These are phyloP conservation scores for Suhomyces sp. DNA, from an alignment of 805 yeast species.

Conservation along the genomic window DNA sequence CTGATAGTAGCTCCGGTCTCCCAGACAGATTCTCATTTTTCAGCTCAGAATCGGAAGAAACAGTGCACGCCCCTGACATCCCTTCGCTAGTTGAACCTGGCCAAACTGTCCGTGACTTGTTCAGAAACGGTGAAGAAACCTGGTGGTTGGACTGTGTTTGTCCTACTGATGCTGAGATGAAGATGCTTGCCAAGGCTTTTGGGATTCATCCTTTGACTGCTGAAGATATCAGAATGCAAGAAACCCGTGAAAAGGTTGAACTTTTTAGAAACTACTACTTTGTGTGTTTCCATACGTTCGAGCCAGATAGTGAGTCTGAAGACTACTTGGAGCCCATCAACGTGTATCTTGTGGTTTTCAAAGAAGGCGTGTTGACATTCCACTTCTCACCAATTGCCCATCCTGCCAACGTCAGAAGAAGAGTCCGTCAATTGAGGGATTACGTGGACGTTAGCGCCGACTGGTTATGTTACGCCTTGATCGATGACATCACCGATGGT, in stretches of 20 bases:
- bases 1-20: slow-evolving; percentile 24
- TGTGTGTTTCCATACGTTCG: slow-evolving; percentile 96
- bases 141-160: slow-evolving; percentile 80
- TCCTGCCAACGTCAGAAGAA: slow-evolving; percentile 27
- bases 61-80: slow-evolving; percentile 26
- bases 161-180: slow-evolving; percentile 95
- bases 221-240: slow-evolving; percentile 95
- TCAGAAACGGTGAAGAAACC: slow-evolving; percentile 25
- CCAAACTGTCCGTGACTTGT: slow-evolving; percentile 20
- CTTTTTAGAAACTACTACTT: slow-evolving; percentile 85
- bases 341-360: slow-evolving; percentile 26
- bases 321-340: slow-evolving; percentile 32
- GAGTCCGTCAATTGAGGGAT: slow-evolving; percentile 29
- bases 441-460: slow-evolving; percentile 30
- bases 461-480: slow-evolving; percentile 31
- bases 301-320: slow-evolving; percentile 54
- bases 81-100: slow-evolving; percentile 22
- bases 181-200: slow-evolving; percentile 84
- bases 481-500: slow-evolving; percentile 31
- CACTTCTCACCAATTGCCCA: slow-evolving; percentile 27
- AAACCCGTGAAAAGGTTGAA: slow-evolving; percentile 96
- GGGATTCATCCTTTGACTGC: slow-evolving; percentile 98
- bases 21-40: slow-evolving; percentile 52
- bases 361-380: slow-evolving; percentile 28
- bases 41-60: slow-evolving; percentile 25